Evolutionary conservation across 257 asterid genomes (phyloP).

Genomic region (Nicotiana noctiflora): DNA sequence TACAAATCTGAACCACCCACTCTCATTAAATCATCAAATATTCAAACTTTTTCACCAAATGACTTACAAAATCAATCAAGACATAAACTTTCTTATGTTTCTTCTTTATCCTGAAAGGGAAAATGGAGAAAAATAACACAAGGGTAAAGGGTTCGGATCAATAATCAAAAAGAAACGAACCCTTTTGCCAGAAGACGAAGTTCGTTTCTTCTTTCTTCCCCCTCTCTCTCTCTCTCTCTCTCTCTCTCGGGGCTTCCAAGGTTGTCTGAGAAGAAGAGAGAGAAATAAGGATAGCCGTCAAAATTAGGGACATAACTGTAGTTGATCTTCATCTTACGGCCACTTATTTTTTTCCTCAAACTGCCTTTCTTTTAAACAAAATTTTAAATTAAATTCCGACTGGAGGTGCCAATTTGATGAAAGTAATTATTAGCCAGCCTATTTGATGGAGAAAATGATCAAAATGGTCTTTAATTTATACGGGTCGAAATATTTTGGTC

Average conservation of each 20-base stretch:
- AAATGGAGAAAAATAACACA: background rate
- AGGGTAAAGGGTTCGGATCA: slow-evolving; percentile 6
- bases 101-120: background rate
- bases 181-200: slow-evolving; percentile 16
- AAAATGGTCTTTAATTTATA: no score
- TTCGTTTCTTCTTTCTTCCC: slow-evolving; percentile 12
- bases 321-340: slow-evolving; percentile 38
- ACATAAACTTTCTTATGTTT: background rate
- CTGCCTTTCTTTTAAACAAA: no score
- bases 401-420: no score
- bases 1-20: background rate
- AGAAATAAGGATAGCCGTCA: slow-evolving; percentile 38
- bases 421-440: no score
- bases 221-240: background rate
- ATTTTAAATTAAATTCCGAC: background rate
- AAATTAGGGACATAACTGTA: slow-evolving; percentile 17
- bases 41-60: background rate
- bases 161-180: background rate
- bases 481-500: no score
- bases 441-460: no score
- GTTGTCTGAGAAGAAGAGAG: slow-evolving; percentile 24
- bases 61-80: background rate
- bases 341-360: background rate
- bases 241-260: background rate
- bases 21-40: background rate